Conservation (phyloP, 1,139 yeast species). For the Williopsis jadinii region DNA sequence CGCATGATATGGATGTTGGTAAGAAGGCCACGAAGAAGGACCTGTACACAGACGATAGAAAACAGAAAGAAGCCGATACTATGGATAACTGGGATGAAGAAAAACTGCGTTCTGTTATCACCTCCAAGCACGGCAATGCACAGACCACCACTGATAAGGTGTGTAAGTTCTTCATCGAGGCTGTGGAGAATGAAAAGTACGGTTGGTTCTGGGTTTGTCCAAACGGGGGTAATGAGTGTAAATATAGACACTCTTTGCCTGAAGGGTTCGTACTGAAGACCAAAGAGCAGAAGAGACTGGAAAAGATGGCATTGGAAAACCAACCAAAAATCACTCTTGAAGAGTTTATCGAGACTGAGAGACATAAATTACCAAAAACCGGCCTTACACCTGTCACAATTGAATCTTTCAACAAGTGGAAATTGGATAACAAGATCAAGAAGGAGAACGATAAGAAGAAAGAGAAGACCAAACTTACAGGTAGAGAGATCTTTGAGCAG, state of each 20-base stretch:
- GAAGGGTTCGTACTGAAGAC: constrained; percentile 96
- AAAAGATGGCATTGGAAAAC: constrained; percentile 74
- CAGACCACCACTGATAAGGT: constrained; percentile 92
- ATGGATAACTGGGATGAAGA: constrained; percentile 99
- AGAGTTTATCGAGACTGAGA: constrained; percentile 91
- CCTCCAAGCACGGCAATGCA: constrained; percentile 91
- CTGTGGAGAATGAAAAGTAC: constrained; percentile 94
- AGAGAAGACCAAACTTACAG: constrained; percentile 49
- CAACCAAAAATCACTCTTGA: constrained; percentile 92
- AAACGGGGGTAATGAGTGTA: constrained; percentile 87
- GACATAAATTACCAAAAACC: constrained; percentile 72
- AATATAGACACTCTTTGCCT: constrained; percentile 94
- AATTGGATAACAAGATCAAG: constrained; percentile 55
- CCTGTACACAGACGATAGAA: constrained; percentile 84
- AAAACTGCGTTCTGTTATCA: constrained; percentile 77
- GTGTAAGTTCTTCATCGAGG: constrained; percentile 91
- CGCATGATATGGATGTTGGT: constrained; percentile 83
- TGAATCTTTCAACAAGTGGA: constrained; percentile 84
- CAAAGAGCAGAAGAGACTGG: constrained; percentile 88
- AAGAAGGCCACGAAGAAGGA: constrained; percentile 89
- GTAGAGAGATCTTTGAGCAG: constrained; percentile 75
- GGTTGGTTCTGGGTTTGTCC: constrained; percentile 99
- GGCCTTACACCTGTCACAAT: constrained; percentile 83
- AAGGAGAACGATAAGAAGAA: constrained; percentile 55
- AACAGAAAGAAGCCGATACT: constrained; percentile 69